Percentiles rank a stretch among this genome's conserved stretches.
Evolutionary conservation across 208 protist species (phyloP).

Genomic region (Polymyxa betae): DNA sequence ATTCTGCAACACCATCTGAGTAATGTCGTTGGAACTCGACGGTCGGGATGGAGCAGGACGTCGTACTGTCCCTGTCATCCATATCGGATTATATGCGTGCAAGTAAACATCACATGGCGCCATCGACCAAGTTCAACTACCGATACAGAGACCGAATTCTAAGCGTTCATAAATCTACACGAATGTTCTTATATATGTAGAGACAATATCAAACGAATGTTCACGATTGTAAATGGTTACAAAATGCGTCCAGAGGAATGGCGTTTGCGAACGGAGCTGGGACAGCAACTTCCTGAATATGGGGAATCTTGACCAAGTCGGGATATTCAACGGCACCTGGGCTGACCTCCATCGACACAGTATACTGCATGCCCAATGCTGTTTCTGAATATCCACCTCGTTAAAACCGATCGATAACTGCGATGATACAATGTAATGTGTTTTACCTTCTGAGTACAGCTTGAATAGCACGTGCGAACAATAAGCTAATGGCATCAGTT

Average conservation of each 20-base stretch:
- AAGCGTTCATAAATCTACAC: too few relatives aligned
- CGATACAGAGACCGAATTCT: too few relatives aligned
- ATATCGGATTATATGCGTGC: too few relatives aligned
- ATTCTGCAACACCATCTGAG: background rate
- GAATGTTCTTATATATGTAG: too few relatives aligned
- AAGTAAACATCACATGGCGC: too few relatives aligned
- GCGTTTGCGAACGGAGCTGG: background rate
- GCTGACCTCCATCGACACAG: slow-evolving; percentile 1
- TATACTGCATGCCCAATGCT: background rate
- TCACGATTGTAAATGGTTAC: background rate
- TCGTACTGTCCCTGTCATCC: background rate
- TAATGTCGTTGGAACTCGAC: background rate
- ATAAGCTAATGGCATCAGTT: background rate
- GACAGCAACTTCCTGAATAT: slow-evolving; percentile 30
- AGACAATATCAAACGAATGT: too few relatives aligned
- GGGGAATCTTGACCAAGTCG: background rate
- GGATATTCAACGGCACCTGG: slow-evolving; percentile 21
- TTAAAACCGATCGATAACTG: background rate
- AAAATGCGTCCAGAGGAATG: background rate
- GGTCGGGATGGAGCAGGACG: background rate
- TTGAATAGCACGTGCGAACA: background rate
- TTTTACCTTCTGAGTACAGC: background rate
- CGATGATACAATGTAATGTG: background rate
- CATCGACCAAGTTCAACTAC: too few relatives aligned
- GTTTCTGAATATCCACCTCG: background rate